Evolutionary conservation across 257 asterid species (phyloP).

Genomic region (Haberlea rhodopensis): DNA sequence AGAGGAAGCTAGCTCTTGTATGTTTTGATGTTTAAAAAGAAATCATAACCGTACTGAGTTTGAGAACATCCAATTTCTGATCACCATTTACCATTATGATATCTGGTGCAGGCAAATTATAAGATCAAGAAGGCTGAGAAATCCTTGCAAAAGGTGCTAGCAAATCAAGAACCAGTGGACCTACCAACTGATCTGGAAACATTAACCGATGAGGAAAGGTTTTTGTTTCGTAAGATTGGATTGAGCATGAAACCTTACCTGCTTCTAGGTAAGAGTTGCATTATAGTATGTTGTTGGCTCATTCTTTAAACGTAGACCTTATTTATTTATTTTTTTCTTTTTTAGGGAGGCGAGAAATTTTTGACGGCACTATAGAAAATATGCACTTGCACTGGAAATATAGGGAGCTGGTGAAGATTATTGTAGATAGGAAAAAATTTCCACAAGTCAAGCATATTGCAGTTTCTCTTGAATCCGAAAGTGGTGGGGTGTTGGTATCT

Average conservation of each 20-base stretch:
- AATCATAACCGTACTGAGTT: constrained; percentile 4
- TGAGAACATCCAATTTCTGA: constrained; percentile 4
- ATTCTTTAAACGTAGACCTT: constrained; percentile 11
- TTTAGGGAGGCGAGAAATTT: constrained; percentile 80
- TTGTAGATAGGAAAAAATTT: constrained; percentile 56
- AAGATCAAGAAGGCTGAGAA: constrained; percentile 69
- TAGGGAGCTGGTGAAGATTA: constrained; percentile 80
- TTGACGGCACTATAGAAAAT: constrained; percentile 84
- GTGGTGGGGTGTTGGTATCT: constrained; percentile 89
- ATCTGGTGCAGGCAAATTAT: constrained; percentile 64
- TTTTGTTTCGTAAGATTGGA: constrained; percentile 73
- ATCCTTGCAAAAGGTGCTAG: constrained; percentile 55
- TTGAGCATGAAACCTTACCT: constrained; percentile 85
- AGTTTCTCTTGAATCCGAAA: constrained; percentile 77
- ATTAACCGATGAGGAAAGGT: constrained; percentile 77
- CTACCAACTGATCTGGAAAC: constrained; percentile 83
- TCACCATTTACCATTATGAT: constrained; percentile 18
- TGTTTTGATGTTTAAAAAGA: constrained; percentile 65
- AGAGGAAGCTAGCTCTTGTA: constrained; percentile 65
- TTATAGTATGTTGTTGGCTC: background rate
- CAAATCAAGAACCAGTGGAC: constrained; percentile 54
- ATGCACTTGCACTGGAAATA: constrained; percentile 95
- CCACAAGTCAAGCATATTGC: constrained; percentile 86
- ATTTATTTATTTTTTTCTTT: constrained; percentile 16
- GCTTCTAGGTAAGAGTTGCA: constrained; percentile 52